phyloP scores from a whole-genome alignment of 2,329 filamentous ascomycete species.

The Chrysosporium queenslandicum region DNA sequence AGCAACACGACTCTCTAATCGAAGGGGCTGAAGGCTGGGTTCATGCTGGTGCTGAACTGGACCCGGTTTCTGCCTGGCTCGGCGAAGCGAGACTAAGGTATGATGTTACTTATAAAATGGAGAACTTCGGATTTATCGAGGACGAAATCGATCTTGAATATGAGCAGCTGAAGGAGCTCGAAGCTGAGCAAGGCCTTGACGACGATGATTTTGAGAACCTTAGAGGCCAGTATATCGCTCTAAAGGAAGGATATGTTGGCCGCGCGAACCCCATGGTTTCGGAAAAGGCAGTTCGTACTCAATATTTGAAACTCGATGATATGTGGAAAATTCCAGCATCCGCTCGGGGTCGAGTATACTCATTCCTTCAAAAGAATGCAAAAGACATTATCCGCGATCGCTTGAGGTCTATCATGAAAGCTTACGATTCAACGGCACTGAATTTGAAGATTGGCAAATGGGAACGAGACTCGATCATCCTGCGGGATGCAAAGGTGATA shows the following conservation, averaged over 20 bases:
- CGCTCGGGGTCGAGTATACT: slow-evolving; percentile 56
- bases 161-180: slow-evolving; percentile 51
- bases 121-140: slow-evolving; percentile 45
- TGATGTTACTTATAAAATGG: slow-evolving; percentile 35
- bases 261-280: slow-evolving; percentile 11
- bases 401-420: slow-evolving; percentile 43
- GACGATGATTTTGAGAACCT: slow-evolving; percentile 49
- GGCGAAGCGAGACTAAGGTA: slow-evolving; percentile 43
- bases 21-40: slow-evolving; percentile 40
- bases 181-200: slow-evolving; percentile 45
- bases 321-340: slow-evolving; percentile 50
- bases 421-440: slow-evolving; percentile 43
- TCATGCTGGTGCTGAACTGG: slow-evolving; percentile 24
- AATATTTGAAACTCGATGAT: slow-evolving; percentile 37
- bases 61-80: slow-evolving; percentile 48
- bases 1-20: slow-evolving; percentile 54
- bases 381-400: slow-evolving; percentile 40
- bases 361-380: slow-evolving; percentile 48
- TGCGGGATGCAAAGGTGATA: slow-evolving; percentile 52
- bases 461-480: slow-evolving; percentile 50
- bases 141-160: slow-evolving; percentile 53
- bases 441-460: slow-evolving; percentile 49
- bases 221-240: slow-evolving; percentile 36
- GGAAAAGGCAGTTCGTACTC: slow-evolving; percentile 29
- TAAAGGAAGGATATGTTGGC: slow-evolving; percentile 36